Conservation (phyloP, 2,329 filamentous ascomycete genomes). For the Cercospora sp. region DNA sequence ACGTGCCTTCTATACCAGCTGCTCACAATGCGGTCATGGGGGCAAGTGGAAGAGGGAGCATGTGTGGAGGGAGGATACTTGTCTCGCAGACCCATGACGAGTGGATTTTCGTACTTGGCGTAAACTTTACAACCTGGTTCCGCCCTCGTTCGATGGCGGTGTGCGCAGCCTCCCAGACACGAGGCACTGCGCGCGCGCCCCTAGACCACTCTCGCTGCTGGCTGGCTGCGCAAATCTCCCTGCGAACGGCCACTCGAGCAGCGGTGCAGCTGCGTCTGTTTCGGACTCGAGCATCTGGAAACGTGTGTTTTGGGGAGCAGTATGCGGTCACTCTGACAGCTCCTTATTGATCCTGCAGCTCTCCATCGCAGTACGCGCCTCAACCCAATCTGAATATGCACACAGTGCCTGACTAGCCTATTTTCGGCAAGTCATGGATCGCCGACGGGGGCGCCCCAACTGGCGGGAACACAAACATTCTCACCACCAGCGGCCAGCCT, state of each 20-base stretch:
- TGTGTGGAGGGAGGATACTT: neutral
- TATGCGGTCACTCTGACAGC: neutral
- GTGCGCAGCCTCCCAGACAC: neutral
- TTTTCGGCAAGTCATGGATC: neutral
- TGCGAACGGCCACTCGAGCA: neutral
- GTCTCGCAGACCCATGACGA: slow-evolving; percentile 2
- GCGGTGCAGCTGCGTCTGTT: neutral
- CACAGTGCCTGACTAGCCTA: neutral
- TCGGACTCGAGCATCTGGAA: neutral
- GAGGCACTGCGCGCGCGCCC: neutral
- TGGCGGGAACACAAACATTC: neutral
- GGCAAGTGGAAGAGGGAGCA: neutral
- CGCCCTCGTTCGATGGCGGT: slow-evolving; percentile 1
- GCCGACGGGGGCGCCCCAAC: neutral
- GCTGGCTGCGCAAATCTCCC: neutral
- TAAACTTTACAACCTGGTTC: neutral
- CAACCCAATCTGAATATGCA: neutral
- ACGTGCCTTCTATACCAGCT: slow-evolving; percentile 1
- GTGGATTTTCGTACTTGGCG: slow-evolving; percentile 4
- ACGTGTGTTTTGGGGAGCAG: neutral
- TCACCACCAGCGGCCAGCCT: neutral
- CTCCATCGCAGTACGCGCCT: neutral
- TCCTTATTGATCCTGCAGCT: neutral
- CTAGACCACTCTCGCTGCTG: neutral
- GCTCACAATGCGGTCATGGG: neutral